Base-by-base conservation (phyloP, 306 rosid genomes). In the Fragaria nilgerrensis region DNA sequence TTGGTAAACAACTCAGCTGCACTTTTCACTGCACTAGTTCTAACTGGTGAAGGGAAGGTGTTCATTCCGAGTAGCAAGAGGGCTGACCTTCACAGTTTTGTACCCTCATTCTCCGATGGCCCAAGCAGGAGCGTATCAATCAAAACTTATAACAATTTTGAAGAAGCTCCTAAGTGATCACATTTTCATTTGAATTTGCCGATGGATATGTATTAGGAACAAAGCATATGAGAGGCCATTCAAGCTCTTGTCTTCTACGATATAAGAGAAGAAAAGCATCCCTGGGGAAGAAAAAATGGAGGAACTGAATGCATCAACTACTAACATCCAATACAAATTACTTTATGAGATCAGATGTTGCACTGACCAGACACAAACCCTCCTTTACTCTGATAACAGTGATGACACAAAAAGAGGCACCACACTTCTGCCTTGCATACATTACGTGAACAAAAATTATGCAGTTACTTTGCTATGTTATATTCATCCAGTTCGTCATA, bases 171-270 rank as follows among this genome's bases (percentile, higher is more conserved):
- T 39, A 59, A 25, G 25, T 75, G 53, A 78, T 84, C 83, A 75
- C 92, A 92, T 90, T 85, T 92, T 90, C 78, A 85, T 85, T 85
- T 90, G 97, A 81, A 92, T 92, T 85, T 92, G 92, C 82, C 96
- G 83, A 81, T 92, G 96, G 61, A 90, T 89, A 73, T 92, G 93
- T 75, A 92, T 84, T 66, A 92, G 92, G 82, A 87, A 92, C 87
- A 90, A 96, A 48, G 88, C 90, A 80, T 92, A 92, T 23, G 97
- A 92, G 80, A 83, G 82, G 84, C 97, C 92, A 49, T 84, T 82
- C 27, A 88, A 71, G 76, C 86, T 88, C 86, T 90, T 92, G 87
- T 90, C 97, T 82, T 92, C 97, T 47, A 92, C 84, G 87, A 92
- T 84, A 80, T 88, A 82, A 1, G 97, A 90, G 79, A 81, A 88